Evolutionary conservation across 148 eudicot species (phyloP).

Genomic region (Fagopyrum tataricum): DNA sequence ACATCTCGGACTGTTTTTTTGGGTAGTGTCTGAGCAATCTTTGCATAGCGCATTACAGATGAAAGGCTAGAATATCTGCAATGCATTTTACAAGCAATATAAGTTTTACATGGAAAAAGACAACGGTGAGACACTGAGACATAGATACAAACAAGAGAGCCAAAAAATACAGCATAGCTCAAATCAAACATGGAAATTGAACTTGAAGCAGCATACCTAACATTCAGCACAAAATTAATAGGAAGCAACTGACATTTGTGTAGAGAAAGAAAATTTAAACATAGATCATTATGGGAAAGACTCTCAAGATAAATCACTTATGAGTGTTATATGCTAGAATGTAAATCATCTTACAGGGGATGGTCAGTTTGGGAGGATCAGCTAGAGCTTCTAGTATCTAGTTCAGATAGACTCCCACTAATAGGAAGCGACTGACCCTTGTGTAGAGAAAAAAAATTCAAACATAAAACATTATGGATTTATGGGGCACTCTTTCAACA

Average conservation of each 20-base stretch:
- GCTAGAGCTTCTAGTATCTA: too few relatives aligned
- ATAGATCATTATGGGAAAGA: too few relatives aligned
- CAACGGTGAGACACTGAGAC: not conserved
- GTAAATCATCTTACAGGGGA: too few relatives aligned
- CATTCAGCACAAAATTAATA: not conserved
- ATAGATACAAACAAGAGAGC: not conserved
- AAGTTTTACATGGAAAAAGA: not conserved
- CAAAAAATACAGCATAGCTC: not conserved
- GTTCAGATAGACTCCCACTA: too few relatives aligned
- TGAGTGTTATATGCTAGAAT: too few relatives aligned
- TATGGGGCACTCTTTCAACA: too few relatives aligned
- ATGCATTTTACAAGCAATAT: not conserved
- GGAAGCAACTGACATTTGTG: not conserved
- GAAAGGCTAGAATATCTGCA: constrained; percentile 41
- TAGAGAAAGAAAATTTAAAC: too few relatives aligned
- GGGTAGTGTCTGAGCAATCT: constrained; percentile 31
- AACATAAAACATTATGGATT: too few relatives aligned
- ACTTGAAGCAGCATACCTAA: not conserved
- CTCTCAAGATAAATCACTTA: too few relatives aligned
- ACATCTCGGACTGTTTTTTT: constrained; percentile 45
- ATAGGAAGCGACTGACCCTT: too few relatives aligned
- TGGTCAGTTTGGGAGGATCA: too few relatives aligned
- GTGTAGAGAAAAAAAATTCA: too few relatives aligned
- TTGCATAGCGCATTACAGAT: constrained; percentile 34
- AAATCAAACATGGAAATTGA: not conserved